Evolutionary conservation across 371 early-diverging fungal genomes (phyloP), one percentile per base, ranked within the genome.

Genomic region (Rhizopus arrhizus): DNA sequence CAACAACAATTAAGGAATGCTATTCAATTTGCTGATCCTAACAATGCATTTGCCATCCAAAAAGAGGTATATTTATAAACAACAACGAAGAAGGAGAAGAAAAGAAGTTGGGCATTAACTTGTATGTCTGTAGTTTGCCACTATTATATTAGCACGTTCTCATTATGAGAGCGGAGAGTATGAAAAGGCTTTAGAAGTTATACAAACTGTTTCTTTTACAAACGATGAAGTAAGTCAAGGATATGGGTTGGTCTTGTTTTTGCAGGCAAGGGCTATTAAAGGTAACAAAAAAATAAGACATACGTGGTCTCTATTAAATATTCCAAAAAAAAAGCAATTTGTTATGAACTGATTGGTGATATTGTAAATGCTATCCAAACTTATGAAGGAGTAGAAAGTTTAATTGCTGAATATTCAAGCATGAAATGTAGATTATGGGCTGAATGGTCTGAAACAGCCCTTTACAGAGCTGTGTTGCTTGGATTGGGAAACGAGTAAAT

Each of bases 391-490:
- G 80, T 82, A 11, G 65, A 75, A 4, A 12, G 46, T 5, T 63
- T 82, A 28, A 57, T 86, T 12, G 63, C 66, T 11, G 68, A 76
- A 48, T 58, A 71, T 34, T 58, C 80, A 41, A 49, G 53, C 32
- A 71, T 70, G 31, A 72, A 68, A 58, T 56, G 74, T 29, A 81
- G 77, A 16, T 81, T 85, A 54, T 66, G 86, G 53, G 64, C 72
- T 12, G 79, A 85, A 49, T 90, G 91, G 90, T 68, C 83, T 8
- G 90, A 91, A 57, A 83, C 85, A 53, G 86, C 88, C 7, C 72
- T 91, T 51, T 91, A 90, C 61, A 81, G 89, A 36, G 83, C 81
- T 0, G 69, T 83, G 1, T 63, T 89, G 47, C 53, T 88, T 38
- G 77, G 83, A 40, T 58, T 87, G 59, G 68, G 76, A 35, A 64